Percentiles rank a stretch among this genome's conserved stretches.
Conservation (phyloP, 164 flowering plant species). For the Stephania japonica region DNA sequence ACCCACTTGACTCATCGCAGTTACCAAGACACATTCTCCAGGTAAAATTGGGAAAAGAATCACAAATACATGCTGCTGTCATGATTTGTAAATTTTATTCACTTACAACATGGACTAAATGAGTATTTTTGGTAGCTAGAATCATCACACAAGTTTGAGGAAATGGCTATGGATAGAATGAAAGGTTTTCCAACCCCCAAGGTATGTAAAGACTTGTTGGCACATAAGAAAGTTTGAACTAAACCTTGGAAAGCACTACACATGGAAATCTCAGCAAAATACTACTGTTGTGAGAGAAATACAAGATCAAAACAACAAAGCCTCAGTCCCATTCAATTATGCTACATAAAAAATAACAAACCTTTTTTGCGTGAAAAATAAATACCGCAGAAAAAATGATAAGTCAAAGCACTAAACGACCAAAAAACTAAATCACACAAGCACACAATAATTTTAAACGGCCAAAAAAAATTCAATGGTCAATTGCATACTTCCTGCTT, state of each 20-base stretch:
- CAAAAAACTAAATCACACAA: background rate
- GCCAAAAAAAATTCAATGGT: background rate
- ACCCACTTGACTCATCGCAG: background rate
- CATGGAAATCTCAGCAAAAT: background rate
- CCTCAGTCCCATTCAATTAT: too few species aligned
- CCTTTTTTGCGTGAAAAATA: too few species aligned
- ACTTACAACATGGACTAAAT: too few species aligned
- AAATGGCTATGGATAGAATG: background rate
- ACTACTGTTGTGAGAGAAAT: background rate
- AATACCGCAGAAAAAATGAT: too few species aligned
- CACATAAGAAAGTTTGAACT: background rate
- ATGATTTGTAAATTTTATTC: too few species aligned
- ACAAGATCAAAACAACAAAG: background rate
- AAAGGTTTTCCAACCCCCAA: too few species aligned
- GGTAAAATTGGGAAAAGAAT: too few species aligned
- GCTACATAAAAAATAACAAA: too few species aligned
- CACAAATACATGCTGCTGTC: too few species aligned
- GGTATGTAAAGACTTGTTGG: background rate
- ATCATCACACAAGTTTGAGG: background rate
- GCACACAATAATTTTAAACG: background rate
- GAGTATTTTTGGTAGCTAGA: background rate
- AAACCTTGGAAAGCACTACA: background rate
- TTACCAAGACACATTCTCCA: background rate
- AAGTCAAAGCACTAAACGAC: too few species aligned
- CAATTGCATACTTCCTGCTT: conserved; percentile 64